These are phyloP conservation scores for Peribolospora baueri DNA, from an alignment of 768 basidiomycete genomes.

Conservation along the genomic window DNA sequence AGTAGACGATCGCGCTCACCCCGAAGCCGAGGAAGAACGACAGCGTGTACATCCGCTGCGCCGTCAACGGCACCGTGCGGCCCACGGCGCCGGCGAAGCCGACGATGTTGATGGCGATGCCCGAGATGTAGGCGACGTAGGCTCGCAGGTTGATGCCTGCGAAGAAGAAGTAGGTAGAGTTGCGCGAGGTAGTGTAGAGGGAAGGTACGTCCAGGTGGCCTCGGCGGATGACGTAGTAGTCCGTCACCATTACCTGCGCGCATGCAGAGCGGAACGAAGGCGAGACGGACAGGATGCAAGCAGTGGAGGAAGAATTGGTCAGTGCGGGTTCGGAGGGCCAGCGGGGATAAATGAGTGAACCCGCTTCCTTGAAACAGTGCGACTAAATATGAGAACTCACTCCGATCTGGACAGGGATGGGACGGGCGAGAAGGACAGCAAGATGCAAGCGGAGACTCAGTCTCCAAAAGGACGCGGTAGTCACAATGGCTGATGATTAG, in stretches of 20 bases:
- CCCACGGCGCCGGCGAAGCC: slow-evolving; percentile 56
- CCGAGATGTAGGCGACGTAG: slow-evolving; percentile 23
- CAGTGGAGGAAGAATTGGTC: neutral
- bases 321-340: too few relatives aligned
- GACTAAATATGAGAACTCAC: too few relatives aligned
- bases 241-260: slow-evolving; percentile 31
- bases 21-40: slow-evolving; percentile 69
- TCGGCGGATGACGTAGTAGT: slow-evolving; percentile 49
- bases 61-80: slow-evolving; percentile 35
- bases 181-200: slow-evolving; percentile 32
- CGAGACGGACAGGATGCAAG: too few relatives aligned
- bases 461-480: too few relatives aligned
- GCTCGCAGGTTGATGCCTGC: slow-evolving; percentile 45
- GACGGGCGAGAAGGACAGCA: neutral
- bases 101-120: slow-evolving; percentile 58
- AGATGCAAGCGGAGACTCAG: slow-evolving; percentile 22
- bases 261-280: too few relatives aligned
- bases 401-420: too few relatives aligned
- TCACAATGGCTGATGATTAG: neutral
- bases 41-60: slow-evolving; percentile 39
- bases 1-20: slow-evolving; percentile 41
- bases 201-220: slow-evolving; percentile 49
- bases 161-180: slow-evolving; percentile 38
- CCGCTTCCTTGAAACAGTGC: too few relatives aligned
- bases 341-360: too few relatives aligned